Conservation (phyloP, 2,329 filamentous ascomycete genomes). For the Tolypocladium capitatum region DNA sequence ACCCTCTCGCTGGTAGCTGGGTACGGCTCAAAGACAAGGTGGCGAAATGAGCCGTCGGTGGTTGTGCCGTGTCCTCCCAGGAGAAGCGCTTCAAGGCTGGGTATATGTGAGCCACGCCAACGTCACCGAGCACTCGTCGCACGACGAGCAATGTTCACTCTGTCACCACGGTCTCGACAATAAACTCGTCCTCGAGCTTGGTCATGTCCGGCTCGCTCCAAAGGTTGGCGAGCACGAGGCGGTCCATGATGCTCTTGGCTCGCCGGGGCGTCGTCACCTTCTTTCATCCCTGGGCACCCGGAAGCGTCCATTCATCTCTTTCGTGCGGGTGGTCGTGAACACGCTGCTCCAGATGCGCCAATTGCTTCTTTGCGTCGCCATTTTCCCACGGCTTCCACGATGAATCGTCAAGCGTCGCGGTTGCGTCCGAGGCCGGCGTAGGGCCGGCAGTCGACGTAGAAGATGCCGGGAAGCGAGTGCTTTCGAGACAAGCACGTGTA, state of each 20-base stretch:
- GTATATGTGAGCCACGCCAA: too few relatives aligned
- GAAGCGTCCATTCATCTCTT: not conserved
- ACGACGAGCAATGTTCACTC: too few relatives aligned
- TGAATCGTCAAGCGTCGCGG: not conserved
- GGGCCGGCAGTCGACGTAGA: conserved; percentile 14
- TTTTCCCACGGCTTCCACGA: not conserved
- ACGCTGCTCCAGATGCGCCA: not conserved
- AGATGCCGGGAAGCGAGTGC: conserved; percentile 10
- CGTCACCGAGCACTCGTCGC: too few relatives aligned
- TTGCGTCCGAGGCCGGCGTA: conserved; percentile 5
- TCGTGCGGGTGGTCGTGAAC: not conserved
- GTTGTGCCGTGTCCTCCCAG: too few relatives aligned
- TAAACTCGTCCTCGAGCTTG: conserved; percentile 5
- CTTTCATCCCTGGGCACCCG: conserved; percentile 5
- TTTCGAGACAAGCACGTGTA: conserved; percentile 9
- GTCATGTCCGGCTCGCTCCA: conserved; percentile 3
- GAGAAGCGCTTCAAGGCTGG: too few relatives aligned
- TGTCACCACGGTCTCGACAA: conserved; percentile 5
- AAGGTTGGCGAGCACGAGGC: conserved; percentile 9
- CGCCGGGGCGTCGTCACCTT: conserved; percentile 3
- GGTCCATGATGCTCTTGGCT: conserved; percentile 7
- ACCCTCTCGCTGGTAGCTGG: too few relatives aligned
- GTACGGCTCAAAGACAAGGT: too few relatives aligned
- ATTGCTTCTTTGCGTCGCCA: not conserved
- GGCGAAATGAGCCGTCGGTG: too few relatives aligned